Conservation (phyloP, 2,329 filamentous ascomycete species). For the Coniochaeta ligniaria region DNA sequence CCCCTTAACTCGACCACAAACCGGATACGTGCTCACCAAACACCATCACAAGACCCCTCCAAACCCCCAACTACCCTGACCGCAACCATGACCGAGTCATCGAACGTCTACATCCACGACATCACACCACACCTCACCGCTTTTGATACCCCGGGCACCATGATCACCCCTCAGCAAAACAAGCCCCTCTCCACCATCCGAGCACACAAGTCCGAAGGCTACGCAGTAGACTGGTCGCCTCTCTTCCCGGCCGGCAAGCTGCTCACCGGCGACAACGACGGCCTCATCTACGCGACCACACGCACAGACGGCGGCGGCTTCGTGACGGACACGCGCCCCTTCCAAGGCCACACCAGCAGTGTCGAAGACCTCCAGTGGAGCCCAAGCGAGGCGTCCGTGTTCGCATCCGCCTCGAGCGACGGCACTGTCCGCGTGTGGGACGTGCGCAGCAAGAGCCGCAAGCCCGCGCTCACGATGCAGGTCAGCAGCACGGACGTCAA, state of each 20-base stretch:
- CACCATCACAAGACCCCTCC: constrained; percentile 62
- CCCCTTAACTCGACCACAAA: constrained; percentile 85
- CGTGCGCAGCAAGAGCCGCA: constrained; percentile 79
- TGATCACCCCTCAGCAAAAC: constrained; percentile 74
- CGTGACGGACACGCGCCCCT: constrained; percentile 77
- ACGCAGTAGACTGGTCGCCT: constrained; percentile 95
- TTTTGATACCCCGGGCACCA: constrained; percentile 82
- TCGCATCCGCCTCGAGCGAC: constrained; percentile 88
- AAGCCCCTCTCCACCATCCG: constrained; percentile 83
- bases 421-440: constrained; percentile 97
- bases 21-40: constrained; percentile 82
- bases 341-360: constrained; percentile 75
- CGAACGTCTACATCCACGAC: constrained; percentile 87
- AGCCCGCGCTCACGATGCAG: constrained; percentile 79
- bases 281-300: constrained; percentile 82
- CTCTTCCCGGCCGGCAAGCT: constrained; percentile 74
- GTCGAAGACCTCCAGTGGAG: constrained; percentile 98
- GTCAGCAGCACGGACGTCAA: constrained; percentile 86
- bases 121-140: constrained; percentile 81
- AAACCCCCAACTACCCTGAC: constrained; percentile 75
- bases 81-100: constrained; percentile 87
- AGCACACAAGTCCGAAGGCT: constrained; percentile 90
- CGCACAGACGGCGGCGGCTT: constrained; percentile 83
- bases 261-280: constrained; percentile 84
- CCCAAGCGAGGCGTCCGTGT: constrained; percentile 85